Evolutionary conservation across 768 basidiomycete species (phyloP), one percentile per base, ranked within the genome.

Genomic region (Russula abietina): DNA sequence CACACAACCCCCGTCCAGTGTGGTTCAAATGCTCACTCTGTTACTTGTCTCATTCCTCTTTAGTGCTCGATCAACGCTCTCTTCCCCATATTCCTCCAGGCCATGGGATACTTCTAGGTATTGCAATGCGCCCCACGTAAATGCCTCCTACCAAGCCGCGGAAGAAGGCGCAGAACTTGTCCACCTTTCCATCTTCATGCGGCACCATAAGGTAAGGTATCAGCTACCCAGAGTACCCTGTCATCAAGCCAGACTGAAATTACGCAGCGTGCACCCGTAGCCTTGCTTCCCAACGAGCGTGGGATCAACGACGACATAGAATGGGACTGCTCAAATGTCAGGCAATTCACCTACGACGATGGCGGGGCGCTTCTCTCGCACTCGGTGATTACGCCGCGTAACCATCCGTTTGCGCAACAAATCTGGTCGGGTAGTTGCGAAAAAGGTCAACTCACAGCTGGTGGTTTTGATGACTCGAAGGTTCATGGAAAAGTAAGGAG

Each of bases 71-170:
- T 38, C 46, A 32, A 28, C 22, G 26, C 28, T 61, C n/a, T 32
- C 60, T 41, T n/a, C 38, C 26, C 22, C 43, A 6, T 26, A 79
- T 16, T 57, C 60, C 1, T 24, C 65, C 55, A 64, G 72, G 10
- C 75, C 78, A 0, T 79, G 77, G 78, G 74, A 78, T 70, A 79
- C 77, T 12, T 80, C 79, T 71, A 79, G 79, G 55, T 81, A 81
- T 62, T 81, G 80, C 70, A 81, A 81, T 52, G 80, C 80, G 0
- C 78, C 79, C 0, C 80, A 78, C 55, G 76, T 79, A 60, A 77
- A 75, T 59, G 66, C 69, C 3, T 69, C 68, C 50, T 55, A 81
- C 79, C 7, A 43, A 67, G 45, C 78, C 75, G 6, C 77, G 76
- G n/a, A 59, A 38, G 67, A 70, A 33, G 66, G 55, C 33, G 74